These are phyloP conservation scores for Amphichorda felina DNA, from an alignment of 2,329 filamentous ascomycete species.

Conservation along the genomic window DNA sequence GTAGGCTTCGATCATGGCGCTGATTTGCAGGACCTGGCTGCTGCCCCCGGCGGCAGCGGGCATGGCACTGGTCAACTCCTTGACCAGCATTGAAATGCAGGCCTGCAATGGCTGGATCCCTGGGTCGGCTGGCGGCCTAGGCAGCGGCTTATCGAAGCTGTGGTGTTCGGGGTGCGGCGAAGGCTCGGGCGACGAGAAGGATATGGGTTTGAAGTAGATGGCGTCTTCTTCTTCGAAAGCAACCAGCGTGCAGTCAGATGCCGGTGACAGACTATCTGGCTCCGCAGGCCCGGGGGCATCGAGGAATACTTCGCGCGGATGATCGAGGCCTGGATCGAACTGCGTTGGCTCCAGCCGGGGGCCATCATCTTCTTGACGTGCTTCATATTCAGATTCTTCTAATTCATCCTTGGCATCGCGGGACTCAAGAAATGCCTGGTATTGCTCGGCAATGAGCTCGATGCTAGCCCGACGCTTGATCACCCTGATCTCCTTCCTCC, in stretches of 20 bases:
- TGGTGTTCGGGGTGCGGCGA: not conserved
- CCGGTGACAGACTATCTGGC: slow-evolving; percentile 1
- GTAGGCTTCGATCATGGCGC: slow-evolving; percentile 48
- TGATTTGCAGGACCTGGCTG: slow-evolving; percentile 31
- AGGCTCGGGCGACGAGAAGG: slow-evolving; percentile 15
- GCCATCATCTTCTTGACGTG: not conserved
- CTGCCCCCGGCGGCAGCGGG: not conserved
- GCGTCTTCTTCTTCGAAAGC: slow-evolving; percentile 32
- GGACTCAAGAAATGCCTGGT: slow-evolving; percentile 26
- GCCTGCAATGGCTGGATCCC: slow-evolving; percentile 28
- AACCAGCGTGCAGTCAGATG: slow-evolving; percentile 28
- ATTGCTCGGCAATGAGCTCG: slow-evolving; percentile 33
- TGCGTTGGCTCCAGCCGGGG: not conserved
- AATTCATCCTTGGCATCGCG: slow-evolving; percentile 1
- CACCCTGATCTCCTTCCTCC: slow-evolving; percentile 3
- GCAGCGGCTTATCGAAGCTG: slow-evolving; percentile 2
- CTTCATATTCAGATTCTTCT: not conserved
- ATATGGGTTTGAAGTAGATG: slow-evolving; percentile 32
- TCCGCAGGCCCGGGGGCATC: not conserved
- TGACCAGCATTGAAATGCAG: slow-evolving; percentile 35
- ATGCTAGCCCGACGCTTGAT: slow-evolving; percentile 20
- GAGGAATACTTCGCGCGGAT: not conserved
- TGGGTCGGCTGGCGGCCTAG: slow-evolving; percentile 3
- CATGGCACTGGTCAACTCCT: slow-evolving; percentile 30
- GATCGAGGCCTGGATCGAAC: not conserved